Evolutionary conservation across 192 early-diverging fungal species (phyloP).

Genomic region (Coemansia sp.): DNA sequence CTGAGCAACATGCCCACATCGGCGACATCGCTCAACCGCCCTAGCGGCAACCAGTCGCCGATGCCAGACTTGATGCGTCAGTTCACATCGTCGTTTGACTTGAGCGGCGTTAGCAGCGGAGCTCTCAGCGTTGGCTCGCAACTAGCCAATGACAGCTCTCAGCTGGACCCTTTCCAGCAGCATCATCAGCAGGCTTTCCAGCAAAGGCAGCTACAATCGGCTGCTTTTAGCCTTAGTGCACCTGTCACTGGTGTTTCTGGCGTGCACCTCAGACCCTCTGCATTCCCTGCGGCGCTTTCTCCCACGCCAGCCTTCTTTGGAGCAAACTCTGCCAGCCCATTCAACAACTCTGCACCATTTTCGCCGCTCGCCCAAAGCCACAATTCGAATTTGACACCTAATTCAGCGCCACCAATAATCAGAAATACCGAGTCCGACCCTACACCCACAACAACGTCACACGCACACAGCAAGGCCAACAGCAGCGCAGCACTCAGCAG

Average conservation of each 20-base stretch:
- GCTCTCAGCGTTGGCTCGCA: not conserved
- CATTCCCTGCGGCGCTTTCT: constrained; percentile 23
- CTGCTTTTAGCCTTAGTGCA: constrained; percentile 21
- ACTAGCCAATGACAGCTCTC: constrained; percentile 16
- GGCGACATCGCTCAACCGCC: constrained; percentile 10
- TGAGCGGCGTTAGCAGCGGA: constrained; percentile 4
- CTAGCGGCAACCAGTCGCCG: constrained; percentile 20
- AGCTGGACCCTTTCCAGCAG: constrained; percentile 15
- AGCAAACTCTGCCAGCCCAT: constrained; percentile 25
- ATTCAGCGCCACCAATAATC: not conserved
- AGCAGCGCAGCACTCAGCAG: constrained; percentile 7
- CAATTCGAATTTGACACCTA: not conserved
- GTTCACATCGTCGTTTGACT: constrained; percentile 48
- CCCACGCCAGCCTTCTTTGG: constrained; percentile 16
- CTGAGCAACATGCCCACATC: constrained; percentile 35
- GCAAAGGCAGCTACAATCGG: constrained; percentile 7
- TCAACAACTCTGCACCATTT: constrained; percentile 13
- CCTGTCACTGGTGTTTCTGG: not conserved
- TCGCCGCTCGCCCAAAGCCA: constrained; percentile 1
- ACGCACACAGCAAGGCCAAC: not conserved
- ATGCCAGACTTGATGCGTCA: constrained; percentile 40
- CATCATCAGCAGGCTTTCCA: not conserved
- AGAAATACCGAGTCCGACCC: not conserved
- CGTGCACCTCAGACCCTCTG: constrained; percentile 10
- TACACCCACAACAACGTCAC: not conserved